Conservation (phyloP, 2,329 filamentous ascomycete species). For the Colletotrichum sp. region DNA sequence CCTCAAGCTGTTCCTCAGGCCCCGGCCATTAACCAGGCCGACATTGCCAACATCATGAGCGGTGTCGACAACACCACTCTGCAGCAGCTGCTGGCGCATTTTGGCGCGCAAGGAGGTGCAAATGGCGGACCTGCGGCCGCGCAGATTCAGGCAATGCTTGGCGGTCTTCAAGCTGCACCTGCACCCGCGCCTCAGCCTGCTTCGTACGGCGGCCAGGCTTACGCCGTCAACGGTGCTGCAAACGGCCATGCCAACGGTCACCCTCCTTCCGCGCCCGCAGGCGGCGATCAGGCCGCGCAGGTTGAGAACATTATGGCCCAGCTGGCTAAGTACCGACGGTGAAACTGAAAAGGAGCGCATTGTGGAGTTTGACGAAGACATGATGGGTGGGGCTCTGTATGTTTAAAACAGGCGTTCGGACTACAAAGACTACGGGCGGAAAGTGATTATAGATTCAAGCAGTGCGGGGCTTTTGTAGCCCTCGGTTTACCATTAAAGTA, state of each 20-base stretch:
- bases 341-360: conserved; percentile 9
- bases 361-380: conserved; percentile 6
- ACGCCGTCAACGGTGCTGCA: conserved; percentile 16
- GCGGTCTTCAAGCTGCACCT: conserved; percentile 33
- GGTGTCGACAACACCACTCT: conserved; percentile 72
- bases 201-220: conserved; percentile 29
- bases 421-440: background rate
- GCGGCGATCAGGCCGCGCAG: conserved; percentile 50
- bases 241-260: conserved; percentile 27
- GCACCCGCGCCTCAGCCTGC: conserved; percentile 25
- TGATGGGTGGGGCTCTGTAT: conserved; percentile 5
- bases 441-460: background rate
- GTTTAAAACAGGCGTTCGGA: conserved; percentile 8
- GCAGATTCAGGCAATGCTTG: conserved; percentile 51
- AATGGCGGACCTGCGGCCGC: conserved; percentile 28
- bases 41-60: conserved; percentile 69
- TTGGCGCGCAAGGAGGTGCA: conserved; percentile 23
- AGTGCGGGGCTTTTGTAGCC: background rate
- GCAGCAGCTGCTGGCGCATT: conserved; percentile 69
- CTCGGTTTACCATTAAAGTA: background rate
- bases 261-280: conserved; percentile 4
- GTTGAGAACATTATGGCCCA: conserved; percentile 79
- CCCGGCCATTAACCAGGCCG: conserved; percentile 40
- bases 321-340: conserved; percentile 68
- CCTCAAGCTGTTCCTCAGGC: conserved; percentile 24